Conservation (phyloP, 1,284 basidiomycete genomes). For the Veloporphyrellus conicus region DNA sequence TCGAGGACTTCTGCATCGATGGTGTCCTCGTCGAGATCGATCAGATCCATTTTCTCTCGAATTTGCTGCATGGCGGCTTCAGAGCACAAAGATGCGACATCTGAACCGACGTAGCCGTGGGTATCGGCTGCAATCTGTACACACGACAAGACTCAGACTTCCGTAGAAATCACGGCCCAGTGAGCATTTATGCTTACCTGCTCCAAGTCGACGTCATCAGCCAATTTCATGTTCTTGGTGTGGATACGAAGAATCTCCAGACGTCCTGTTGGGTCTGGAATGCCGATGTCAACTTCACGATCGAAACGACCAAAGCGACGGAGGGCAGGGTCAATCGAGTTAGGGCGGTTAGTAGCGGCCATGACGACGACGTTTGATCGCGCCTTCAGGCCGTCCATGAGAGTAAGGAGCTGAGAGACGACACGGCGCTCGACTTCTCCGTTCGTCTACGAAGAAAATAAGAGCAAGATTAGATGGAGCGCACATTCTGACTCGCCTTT, state of each 20-base stretch:
- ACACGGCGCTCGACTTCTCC: slow-evolving; percentile 99
- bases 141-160: slow-evolving; percentile 6
- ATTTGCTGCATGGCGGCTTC: slow-evolving; percentile 92
- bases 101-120: slow-evolving; percentile 98
- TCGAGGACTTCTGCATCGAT: slow-evolving; percentile 88
- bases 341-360: slow-evolving; percentile 98
- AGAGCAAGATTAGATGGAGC: slow-evolving; percentile 8
- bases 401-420: slow-evolving; percentile 94
- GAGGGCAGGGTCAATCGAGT: slow-evolving; percentile 98
- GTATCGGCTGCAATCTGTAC: slow-evolving; percentile 92
- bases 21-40: slow-evolving; percentile 81
- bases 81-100: slow-evolving; percentile 90
- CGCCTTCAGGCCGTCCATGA: slow-evolving; percentile 99
- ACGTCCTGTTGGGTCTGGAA: slow-evolving; percentile 97
- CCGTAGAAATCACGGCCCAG: background rate
- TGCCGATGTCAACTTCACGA: slow-evolving; percentile 98
- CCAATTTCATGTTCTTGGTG: slow-evolving; percentile 99
- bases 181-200: slow-evolving; percentile 50
- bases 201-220: slow-evolving; percentile 97
- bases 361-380: slow-evolving; percentile 99
- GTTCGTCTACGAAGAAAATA: slow-evolving; percentile 66
- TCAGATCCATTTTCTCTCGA: slow-evolving; percentile 86
- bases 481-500: slow-evolving; percentile 50
- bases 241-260: slow-evolving; percentile 98
- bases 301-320: slow-evolving; percentile 99